Percentiles rank a stretch among this genome's conserved stretches.
phyloP scores from a whole-genome alignment of 768 basidiomycete species.

The Porphyrellus cyaneotinctus region DNA sequence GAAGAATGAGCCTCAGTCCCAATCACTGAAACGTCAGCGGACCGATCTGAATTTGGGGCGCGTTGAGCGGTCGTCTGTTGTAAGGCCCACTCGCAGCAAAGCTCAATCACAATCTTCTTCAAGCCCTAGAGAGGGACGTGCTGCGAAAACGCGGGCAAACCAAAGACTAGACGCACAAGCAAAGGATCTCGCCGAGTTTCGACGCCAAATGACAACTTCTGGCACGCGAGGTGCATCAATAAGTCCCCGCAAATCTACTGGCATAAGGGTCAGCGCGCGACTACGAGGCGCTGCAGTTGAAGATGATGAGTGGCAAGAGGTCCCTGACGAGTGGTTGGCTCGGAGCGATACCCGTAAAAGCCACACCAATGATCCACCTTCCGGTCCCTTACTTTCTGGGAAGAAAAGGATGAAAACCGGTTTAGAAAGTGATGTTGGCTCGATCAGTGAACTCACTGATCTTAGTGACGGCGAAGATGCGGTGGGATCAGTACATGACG shows the following conservation, averaged over 20 bases:
- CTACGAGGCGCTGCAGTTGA: slow-evolving; percentile 49
- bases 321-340: slow-evolving; percentile 69
- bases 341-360: slow-evolving; percentile 17
- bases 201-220: slow-evolving; percentile 38
- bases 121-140: slow-evolving; percentile 49
- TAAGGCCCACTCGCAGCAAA: slow-evolving; percentile 15
- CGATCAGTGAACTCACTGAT: slow-evolving; percentile 73
- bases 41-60: slow-evolving; percentile 1
- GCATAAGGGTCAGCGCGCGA: slow-evolving; percentile 65
- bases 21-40: slow-evolving; percentile 27
- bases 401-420: slow-evolving; percentile 42
- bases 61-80: slow-evolving; percentile 4
- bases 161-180: slow-evolving; percentile 64
- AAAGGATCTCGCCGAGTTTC: slow-evolving; percentile 60
- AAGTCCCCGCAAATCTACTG: slow-evolving; percentile 36
- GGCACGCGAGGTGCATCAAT: slow-evolving; percentile 8
- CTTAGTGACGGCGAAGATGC: slow-evolving; percentile 48
- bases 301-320: slow-evolving; percentile 72
- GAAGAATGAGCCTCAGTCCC: slow-evolving; percentile 19
- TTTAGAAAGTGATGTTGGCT: slow-evolving; percentile 56
- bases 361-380: slow-evolving; percentile 10
- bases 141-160: slow-evolving; percentile 70
- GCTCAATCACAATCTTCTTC: slow-evolving; percentile 16
- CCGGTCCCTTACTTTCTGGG: slow-evolving; percentile 5
- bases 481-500: slow-evolving; percentile 14